Base-by-base conservation (phyloP, 768 basidiomycete genomes). In the Tricholomella constricta region DNA sequence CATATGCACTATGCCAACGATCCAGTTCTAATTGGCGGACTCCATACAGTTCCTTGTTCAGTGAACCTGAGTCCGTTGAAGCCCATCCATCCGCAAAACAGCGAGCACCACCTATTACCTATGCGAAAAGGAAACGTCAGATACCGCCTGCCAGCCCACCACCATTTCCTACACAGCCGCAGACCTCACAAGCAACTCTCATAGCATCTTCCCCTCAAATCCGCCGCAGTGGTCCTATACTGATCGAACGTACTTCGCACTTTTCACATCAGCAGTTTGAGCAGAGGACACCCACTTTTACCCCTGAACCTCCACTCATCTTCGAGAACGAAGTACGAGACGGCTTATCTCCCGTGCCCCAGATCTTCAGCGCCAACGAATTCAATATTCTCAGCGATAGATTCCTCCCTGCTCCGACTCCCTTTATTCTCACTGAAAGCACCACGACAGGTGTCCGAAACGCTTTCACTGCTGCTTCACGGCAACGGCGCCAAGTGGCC, bases 151-250 rank as follows among this genome's bases (percentile, higher is more conserved):
- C 32, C 26, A 37, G 37, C 40, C 40, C 45, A 7, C 37, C 47
- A 22, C n/a, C 15, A n/a, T 35, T 48, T 43, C 22, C 31, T 17
- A 17, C 6, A 29, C 35, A 56, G 22, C 52, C 53, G 20, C 58
- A 50, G 31, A 52, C 55, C 17, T 59, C 61, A 29, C 58, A 59
- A 29, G 54, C 54, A 19, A 62, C 61, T 35, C 45, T 59, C 7
- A 47, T 59, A 35, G 56, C 29, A 38, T 27, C 52, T 27, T 32
- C 41, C 45, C 38, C 26, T 35, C 23, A 42, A 35, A 35, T 8
- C 34, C 43, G 29, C 27, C 17, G 22, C 15, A 17, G 14, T 14
- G 7, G 6, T 15, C 41, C 14, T 34, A 12, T 31, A 14, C 37
- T 4, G n/a, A 45, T 14, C 4, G 14, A 11, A 29, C 12, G 9